Conservation (phyloP, 2,329 filamentous ascomycete species). For the Colletotrichum tropicicola region DNA sequence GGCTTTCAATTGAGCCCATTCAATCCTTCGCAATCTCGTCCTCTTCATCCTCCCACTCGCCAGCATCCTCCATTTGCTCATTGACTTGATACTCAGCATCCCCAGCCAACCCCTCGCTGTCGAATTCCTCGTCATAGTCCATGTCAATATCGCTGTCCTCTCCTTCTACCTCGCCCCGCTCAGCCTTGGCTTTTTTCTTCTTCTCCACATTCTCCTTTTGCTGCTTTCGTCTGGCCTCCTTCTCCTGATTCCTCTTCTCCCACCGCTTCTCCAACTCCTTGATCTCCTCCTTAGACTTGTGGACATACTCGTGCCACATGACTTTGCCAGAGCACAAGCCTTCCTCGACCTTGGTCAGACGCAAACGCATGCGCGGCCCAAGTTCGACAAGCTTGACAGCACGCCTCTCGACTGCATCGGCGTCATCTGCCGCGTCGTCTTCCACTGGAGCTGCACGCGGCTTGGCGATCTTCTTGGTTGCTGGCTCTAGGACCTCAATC, state of each 20-base stretch:
- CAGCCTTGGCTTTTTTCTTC: conserved; percentile 70
- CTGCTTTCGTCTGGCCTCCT: conserved; percentile 80
- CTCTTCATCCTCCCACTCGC: conserved; percentile 62
- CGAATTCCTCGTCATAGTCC: conserved; percentile 58
- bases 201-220: conserved; percentile 92
- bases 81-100: conserved; percentile 60
- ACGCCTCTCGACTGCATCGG: conserved; percentile 77
- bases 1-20: not conserved
- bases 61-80: conserved; percentile 57
- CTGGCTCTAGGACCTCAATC: conserved; percentile 80
- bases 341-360: conserved; percentile 95
- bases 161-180: conserved; percentile 43
- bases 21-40: conserved; percentile 46
- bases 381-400: conserved; percentile 93
- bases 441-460: conserved; percentile 58
- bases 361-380: conserved; percentile 87
- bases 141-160: conserved; percentile 48
- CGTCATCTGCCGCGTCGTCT: conserved; percentile 55
- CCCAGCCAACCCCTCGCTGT: conserved; percentile 59
- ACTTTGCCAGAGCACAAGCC: conserved; percentile 88
- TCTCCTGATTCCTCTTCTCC: conserved; percentile 80
- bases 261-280: conserved; percentile 84
- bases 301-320: conserved; percentile 97
- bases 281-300: conserved; percentile 82
- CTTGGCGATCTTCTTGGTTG: conserved; percentile 64